These are phyloP conservation scores for Hydnum rufescens DNA, from an alignment of 768 basidiomycete genomes.

Conservation along the genomic window DNA sequence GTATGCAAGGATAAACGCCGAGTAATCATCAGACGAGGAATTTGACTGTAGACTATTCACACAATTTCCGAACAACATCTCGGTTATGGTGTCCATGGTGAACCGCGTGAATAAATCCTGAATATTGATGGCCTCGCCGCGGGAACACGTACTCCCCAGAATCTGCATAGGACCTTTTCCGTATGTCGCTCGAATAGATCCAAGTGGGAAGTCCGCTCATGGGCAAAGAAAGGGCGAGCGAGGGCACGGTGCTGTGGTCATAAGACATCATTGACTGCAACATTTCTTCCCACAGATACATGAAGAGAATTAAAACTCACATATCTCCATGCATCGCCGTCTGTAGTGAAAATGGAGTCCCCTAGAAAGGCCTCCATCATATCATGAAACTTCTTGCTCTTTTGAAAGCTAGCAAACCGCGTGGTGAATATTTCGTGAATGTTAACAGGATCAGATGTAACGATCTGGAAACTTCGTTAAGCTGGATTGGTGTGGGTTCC, in stretches of 20 bases:
- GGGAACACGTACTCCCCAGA: no score
- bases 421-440: constrained; percentile 43
- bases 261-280: not conserved
- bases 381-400: constrained; percentile 24
- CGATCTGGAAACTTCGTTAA: not conserved
- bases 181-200: constrained; percentile 43
- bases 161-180: no score
- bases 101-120: constrained; percentile 53
- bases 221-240: constrained; percentile 54
- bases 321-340: constrained; percentile 29
- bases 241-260: constrained; percentile 35
- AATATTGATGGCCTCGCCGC: no score
- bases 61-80: constrained; percentile 51
- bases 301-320: not conserved
- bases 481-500: not conserved
- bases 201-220: constrained; percentile 52
- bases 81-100: constrained; percentile 50
- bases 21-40: constrained; percentile 30
- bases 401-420: constrained; percentile 48
- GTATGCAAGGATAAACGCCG: constrained; percentile 30
- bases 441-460: constrained; percentile 23
- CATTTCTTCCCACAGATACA: no score
- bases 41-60: constrained; percentile 37
- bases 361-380: constrained; percentile 26
- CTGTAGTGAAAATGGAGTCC: constrained; percentile 57